Evolutionary conservation across 1,139 yeast genomes (phyloP).

Genomic region (Scheffersomyces parashehatae): DNA sequence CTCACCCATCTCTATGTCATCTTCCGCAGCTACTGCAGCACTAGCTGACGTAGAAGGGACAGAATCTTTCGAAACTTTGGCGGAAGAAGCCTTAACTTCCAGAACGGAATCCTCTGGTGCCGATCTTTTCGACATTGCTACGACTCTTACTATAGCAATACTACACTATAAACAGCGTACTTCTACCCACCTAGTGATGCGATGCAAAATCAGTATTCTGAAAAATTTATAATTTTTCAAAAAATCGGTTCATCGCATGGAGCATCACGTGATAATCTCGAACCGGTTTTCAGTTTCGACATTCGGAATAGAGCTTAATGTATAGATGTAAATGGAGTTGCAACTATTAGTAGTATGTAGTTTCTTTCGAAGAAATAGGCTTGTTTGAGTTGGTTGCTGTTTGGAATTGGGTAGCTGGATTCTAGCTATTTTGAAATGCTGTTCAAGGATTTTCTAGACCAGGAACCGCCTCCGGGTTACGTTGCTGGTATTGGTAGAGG

Average conservation of each 20-base stretch:
- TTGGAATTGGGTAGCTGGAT: no score
- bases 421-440: conserved; percentile 34
- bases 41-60: conserved; percentile 14
- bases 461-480: conserved; percentile 87
- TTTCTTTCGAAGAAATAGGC: no score
- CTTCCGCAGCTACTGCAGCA: conserved; percentile 22
- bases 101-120: conserved; percentile 40
- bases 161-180: no score
- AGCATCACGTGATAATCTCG: neutral
- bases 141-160: neutral
- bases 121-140: conserved; percentile 63
- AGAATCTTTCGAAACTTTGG: conserved; percentile 17
- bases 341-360: no score
- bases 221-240: neutral
- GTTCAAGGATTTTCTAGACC: conserved; percentile 69
- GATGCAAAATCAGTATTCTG: neutral
- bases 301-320: no score
- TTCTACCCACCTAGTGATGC: no score
- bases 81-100: conserved; percentile 29
- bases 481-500: conserved; percentile 95
- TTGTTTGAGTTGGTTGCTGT: no score
- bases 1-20: conserved; percentile 74
- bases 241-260: neutral
- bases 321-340: no score
- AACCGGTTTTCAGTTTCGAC: no score